Conservation (phyloP, 805 yeast genomes). For the Metschnikowia picachoensis region DNA sequence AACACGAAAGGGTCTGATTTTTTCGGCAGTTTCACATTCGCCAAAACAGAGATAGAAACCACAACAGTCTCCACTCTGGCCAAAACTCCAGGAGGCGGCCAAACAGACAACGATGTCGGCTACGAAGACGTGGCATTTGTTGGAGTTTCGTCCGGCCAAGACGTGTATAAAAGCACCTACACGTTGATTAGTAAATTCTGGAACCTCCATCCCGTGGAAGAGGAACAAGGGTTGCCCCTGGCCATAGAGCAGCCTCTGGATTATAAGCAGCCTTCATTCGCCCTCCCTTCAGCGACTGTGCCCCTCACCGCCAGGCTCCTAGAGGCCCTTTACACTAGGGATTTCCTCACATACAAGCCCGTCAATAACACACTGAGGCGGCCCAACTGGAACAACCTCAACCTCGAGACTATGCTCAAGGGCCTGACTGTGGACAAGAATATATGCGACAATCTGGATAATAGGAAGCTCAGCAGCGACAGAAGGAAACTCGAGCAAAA, state of each 20-base stretch:
- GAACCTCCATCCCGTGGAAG: slow-evolving; percentile 44
- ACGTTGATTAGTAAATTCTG: slow-evolving; percentile 41
- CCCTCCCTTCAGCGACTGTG: slow-evolving; percentile 72
- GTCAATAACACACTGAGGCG: slow-evolving; percentile 31
- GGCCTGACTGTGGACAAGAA: slow-evolving; percentile 41
- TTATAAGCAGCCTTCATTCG: slow-evolving; percentile 52
- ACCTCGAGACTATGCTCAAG: slow-evolving; percentile 36
- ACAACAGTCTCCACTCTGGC: slow-evolving; percentile 12
- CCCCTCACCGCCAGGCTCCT: slow-evolving; percentile 71
- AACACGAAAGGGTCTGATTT: slow-evolving; percentile 20
- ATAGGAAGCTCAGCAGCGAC: slow-evolving; percentile 8
- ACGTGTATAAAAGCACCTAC: slow-evolving; percentile 29
- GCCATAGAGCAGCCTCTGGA: slow-evolving; percentile 18
- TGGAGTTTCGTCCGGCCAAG: slow-evolving; percentile 31
- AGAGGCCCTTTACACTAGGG: slow-evolving; percentile 62
- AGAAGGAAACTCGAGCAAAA: slow-evolving; percentile 14
- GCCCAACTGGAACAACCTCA: slow-evolving; percentile 45
- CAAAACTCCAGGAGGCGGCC: slow-evolving; percentile 4
- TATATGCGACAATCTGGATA: slow-evolving; percentile 26
- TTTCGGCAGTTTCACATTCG: slow-evolving; percentile 20
- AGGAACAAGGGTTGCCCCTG: slow-evolving; percentile 16
- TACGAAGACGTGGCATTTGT: slow-evolving; percentile 17
- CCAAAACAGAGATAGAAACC: slow-evolving; percentile 14
- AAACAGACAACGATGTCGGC: slow-evolving; percentile 5
- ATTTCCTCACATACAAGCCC: slow-evolving; percentile 43